A percentile compares a stretch with the other conserved stretches of the same genome.
These are phyloP conservation scores for Kodamaea lidongshanica DNA, from an alignment of 805 yeast genomes.

Conservation along the genomic window DNA sequence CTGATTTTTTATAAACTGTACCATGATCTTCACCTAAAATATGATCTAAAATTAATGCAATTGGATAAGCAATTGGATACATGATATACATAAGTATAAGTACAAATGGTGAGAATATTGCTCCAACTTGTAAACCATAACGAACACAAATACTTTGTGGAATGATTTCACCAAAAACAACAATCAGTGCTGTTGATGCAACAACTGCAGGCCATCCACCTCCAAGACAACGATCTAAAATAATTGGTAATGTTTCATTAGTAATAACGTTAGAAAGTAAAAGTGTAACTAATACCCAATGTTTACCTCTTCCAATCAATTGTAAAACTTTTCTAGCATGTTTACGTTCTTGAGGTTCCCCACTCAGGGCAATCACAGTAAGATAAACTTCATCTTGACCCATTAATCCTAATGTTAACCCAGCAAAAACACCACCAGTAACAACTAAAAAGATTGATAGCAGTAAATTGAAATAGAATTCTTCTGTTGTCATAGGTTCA, in stretches of 20 bases:
- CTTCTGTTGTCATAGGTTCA: conserved; percentile 25
- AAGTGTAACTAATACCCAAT: conserved; percentile 91
- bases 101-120: conserved; percentile 86
- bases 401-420: conserved; percentile 91
- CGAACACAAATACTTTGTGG: conserved; percentile 93
- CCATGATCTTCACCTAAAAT: conserved; percentile 95
- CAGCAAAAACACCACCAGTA: conserved; percentile 88
- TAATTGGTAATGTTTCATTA: conserved; percentile 90
- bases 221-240: conserved; percentile 84
- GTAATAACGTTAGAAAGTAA: conserved; percentile 84
- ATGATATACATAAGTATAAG: conserved; percentile 74
- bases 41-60: conserved; percentile 72
- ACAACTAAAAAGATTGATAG: conserved; percentile 59
- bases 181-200: conserved; percentile 86
- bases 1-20: conserved; percentile 85
- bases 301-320: conserved; percentile 78
- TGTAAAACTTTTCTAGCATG: conserved; percentile 67
- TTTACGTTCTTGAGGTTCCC: conserved; percentile 61
- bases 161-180: conserved; percentile 91
- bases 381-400: conserved; percentile 96
- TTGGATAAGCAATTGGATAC: conserved; percentile 92
- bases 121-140: conserved; percentile 87
- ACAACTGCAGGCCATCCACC: conserved; percentile 98
- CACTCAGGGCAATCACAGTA: conserved; percentile 84
- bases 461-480: conserved; percentile 43